A percentile compares a stretch with the other conserved stretches of the same genome.
phyloP scores from a whole-genome alignment of 805 yeast genomes.

The Torulaspora indica region DNA sequence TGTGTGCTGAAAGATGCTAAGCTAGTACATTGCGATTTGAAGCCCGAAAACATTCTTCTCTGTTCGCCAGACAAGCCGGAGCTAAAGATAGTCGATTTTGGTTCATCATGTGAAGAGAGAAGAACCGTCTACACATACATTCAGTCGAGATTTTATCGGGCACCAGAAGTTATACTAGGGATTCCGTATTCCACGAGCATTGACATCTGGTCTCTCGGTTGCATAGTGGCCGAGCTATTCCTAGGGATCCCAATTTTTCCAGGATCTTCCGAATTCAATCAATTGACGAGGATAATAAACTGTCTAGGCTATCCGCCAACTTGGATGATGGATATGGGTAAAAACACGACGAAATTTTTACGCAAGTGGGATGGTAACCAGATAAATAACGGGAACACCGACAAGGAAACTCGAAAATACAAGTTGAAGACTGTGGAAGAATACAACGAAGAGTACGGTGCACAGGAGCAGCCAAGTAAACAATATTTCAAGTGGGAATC shows the following conservation, averaged over 20 bases:
- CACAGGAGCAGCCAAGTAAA: slow-evolving; percentile 71
- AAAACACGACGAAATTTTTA: slow-evolving; percentile 63
- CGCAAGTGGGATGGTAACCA: slow-evolving; percentile 18
- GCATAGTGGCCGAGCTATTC: slow-evolving; percentile 85
- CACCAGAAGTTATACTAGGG: slow-evolving; percentile 92
- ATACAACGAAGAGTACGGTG: slow-evolving; percentile 39
- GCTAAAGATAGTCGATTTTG: slow-evolving; percentile 91
- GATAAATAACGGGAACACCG: background rate
- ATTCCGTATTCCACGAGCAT: slow-evolving; percentile 88
- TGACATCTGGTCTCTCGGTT: slow-evolving; percentile 97
- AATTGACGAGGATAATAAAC: slow-evolving; percentile 72
- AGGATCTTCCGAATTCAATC: slow-evolving; percentile 91
- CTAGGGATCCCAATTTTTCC: slow-evolving; percentile 92
- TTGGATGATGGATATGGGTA: slow-evolving; percentile 97
- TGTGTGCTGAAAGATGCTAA: slow-evolving; percentile 75
- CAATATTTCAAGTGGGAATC: slow-evolving; percentile 67
- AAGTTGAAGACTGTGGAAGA: slow-evolving; percentile 47
- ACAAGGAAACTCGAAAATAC: slow-evolving; percentile 20
- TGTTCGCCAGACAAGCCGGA: slow-evolving; percentile 69
- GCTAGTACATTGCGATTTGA: slow-evolving; percentile 91
- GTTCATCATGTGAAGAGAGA: slow-evolving; percentile 88
- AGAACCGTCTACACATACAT: slow-evolving; percentile 87
- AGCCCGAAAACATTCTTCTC: slow-evolving; percentile 89
- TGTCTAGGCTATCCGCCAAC: slow-evolving; percentile 84
- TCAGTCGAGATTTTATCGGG: slow-evolving; percentile 87